These are phyloP conservation scores for Scheffersomyces amazonensis DNA, from an alignment of 805 yeast genomes.

Conservation along the genomic window DNA sequence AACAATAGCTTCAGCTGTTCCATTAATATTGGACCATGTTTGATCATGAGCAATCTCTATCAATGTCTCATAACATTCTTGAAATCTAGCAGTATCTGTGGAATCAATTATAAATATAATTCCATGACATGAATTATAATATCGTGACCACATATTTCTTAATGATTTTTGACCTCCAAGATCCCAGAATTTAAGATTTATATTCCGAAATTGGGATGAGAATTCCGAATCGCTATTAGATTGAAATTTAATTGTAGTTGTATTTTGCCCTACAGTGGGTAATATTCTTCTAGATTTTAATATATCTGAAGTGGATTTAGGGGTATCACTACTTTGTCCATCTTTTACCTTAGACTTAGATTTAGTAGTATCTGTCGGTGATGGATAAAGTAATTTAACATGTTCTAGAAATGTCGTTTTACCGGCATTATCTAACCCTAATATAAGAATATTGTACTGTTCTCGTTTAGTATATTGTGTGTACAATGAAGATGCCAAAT, in stretches of 20 bases:
- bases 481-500: conserved; percentile 41
- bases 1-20: conserved; percentile 24
- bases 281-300: conserved; percentile 57
- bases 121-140: conserved; percentile 84
- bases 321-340: conserved; percentile 8
- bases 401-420: conserved; percentile 59
- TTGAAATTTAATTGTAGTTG: conserved; percentile 38
- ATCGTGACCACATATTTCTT: conserved; percentile 82
- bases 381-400: conserved; percentile 34
- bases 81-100: conserved; percentile 75
- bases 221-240: conserved; percentile 34
- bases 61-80: conserved; percentile 75
- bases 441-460: conserved; percentile 54
- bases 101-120: conserved; percentile 91
- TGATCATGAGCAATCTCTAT: conserved; percentile 42
- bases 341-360: conserved; percentile 4
- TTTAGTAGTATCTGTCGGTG: conserved; percentile 15
- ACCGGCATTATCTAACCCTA: conserved; percentile 96
- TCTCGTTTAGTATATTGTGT: conserved; percentile 45
- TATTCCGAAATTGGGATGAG: conserved; percentile 35
- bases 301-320: conserved; percentile 17
- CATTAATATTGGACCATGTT: conserved; percentile 35
- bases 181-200: conserved; percentile 85
- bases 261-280: conserved; percentile 96
- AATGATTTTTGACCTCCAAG: conserved; percentile 92